Evolutionary conservation across 2,329 filamentous ascomycete genomes (phyloP).

Genomic region (Fusarium xyrophilum): DNA sequence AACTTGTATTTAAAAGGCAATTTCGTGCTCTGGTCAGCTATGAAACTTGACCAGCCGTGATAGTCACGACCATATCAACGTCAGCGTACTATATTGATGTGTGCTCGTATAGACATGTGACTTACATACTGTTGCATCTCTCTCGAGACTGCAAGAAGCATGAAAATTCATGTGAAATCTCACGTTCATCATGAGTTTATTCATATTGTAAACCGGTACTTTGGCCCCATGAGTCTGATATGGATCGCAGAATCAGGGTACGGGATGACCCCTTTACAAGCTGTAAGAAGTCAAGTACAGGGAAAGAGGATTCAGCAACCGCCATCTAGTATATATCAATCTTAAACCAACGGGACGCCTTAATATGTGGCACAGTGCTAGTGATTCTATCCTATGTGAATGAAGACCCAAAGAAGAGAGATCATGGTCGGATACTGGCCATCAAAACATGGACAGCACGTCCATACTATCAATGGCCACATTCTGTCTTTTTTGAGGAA

Average conservation of each 20-base stretch:
- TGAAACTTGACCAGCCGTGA: background rate
- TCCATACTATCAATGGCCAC: conserved; percentile 40
- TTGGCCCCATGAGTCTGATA: background rate
- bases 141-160: background rate
- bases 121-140: background rate
- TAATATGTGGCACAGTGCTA: conserved; percentile 40
- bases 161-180: too few relatives aligned
- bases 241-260: background rate
- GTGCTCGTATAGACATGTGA: background rate
- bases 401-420: conserved; percentile 26
- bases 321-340: conserved; percentile 47
- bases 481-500: conserved; percentile 44
- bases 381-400: conserved; percentile 45
- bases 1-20: background rate
- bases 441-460: conserved; percentile 44
- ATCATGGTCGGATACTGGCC: conserved; percentile 42
- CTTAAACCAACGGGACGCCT: conserved; percentile 48
- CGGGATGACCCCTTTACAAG: conserved; percentile 43
- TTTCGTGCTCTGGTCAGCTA: background rate
- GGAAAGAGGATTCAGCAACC: conserved; percentile 28
- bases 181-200: background rate
- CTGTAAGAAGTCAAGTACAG: conserved; percentile 14
- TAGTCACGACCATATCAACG: background rate
- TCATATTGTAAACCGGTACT: background rate
- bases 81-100: background rate